Evolutionary conservation across 1,284 basidiomycete species (phyloP).

Genomic region (Stereum hirsutum): DNA sequence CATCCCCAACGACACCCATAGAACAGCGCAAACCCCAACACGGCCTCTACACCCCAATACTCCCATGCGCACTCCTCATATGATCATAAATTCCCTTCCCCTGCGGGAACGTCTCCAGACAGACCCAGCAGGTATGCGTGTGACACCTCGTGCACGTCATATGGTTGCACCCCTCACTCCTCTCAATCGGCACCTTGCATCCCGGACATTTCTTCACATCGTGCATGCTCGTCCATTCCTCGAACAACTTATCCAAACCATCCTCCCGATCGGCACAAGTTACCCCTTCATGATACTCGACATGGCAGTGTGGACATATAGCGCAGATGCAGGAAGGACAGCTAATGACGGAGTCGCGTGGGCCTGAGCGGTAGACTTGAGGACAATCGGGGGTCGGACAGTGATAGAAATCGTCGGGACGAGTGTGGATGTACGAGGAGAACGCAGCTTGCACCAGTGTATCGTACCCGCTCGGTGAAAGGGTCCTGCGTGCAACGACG

Average conservation of each 20-base stretch:
- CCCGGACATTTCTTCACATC: constrained; percentile 65
- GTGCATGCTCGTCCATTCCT: constrained; percentile 46
- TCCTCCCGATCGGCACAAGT: constrained; percentile 45
- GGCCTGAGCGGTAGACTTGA: constrained; percentile 52
- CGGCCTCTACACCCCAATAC: constrained; percentile 23
- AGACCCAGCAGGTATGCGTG: constrained; percentile 72
- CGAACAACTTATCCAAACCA: constrained; percentile 42
- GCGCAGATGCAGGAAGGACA: constrained; percentile 63
- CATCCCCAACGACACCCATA: background rate
- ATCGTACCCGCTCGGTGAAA: constrained; percentile 42
- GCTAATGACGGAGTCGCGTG: constrained; percentile 42
- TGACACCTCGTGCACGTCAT: constrained; percentile 62
- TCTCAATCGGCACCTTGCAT: constrained; percentile 60
- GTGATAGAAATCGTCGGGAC: constrained; percentile 51
- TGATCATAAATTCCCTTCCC: constrained; percentile 52
- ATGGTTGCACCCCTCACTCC: constrained; percentile 67
- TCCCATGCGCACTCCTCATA: constrained; percentile 42
- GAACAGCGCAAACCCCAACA: background rate
- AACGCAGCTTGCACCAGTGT: constrained; percentile 48
- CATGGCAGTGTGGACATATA: constrained; percentile 59
- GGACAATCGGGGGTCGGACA: constrained; percentile 70
- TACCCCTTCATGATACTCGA: constrained; percentile 57
- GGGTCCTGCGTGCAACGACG: constrained; percentile 33
- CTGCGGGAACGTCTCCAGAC: constrained; percentile 51
- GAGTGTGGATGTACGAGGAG: constrained; percentile 41